These are phyloP conservation scores for Anethum foeniculum DNA, from an alignment of 140 eudicot species.

Conservation along the genomic window DNA sequence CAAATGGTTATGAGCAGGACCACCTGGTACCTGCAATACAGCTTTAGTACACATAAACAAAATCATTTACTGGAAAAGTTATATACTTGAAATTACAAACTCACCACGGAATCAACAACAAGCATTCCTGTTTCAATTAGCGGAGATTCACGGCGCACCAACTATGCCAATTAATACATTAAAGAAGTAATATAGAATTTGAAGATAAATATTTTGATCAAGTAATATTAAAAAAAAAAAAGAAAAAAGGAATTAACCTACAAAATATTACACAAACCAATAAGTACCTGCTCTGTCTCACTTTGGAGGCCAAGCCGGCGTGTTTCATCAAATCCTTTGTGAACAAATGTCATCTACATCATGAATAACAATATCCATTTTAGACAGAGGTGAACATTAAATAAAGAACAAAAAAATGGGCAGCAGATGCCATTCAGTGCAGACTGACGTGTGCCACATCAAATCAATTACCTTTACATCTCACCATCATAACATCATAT, in stretches of 20 bases:
- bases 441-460: background rate
- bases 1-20: slow-evolving; percentile 74
- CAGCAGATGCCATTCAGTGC: slow-evolving; percentile 1
- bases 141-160: slow-evolving; percentile 93
- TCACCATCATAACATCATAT: background rate
- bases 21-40: slow-evolving; percentile 84
- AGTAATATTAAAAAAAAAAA: background rate
- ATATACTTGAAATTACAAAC: slow-evolving; percentile 20
- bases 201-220: background rate
- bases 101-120: slow-evolving; percentile 93
- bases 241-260: background rate
- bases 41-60: slow-evolving; percentile 3
- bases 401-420: background rate
- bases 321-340: slow-evolving; percentile 94
- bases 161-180: slow-evolving; percentile 37
- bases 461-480: background rate
- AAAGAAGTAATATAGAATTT: slow-evolving; percentile 11
- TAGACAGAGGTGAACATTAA: slow-evolving; percentile 2
- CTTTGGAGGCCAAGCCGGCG: slow-evolving; percentile 82
- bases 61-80: slow-evolving; percentile 3
- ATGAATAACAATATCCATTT: slow-evolving; percentile 13
- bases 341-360: slow-evolving; percentile 79
- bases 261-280: background rate
- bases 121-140: slow-evolving; percentile 96
- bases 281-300: slow-evolving; percentile 80